These are phyloP conservation scores for Pythium utonaiense DNA, from an alignment of 352 stramenopile genomes.

Conservation along the genomic window DNA sequence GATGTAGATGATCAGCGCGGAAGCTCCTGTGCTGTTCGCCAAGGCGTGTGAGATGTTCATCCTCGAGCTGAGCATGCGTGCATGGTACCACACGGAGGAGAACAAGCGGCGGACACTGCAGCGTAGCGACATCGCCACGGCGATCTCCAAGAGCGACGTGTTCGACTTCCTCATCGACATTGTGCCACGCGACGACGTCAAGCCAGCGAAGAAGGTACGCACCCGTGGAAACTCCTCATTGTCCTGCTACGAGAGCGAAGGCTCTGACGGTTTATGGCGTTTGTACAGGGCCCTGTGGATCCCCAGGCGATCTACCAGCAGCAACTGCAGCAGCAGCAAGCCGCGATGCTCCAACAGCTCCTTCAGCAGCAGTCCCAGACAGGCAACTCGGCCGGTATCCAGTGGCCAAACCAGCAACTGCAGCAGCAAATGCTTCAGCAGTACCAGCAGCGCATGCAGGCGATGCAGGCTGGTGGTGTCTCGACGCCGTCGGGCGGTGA, in stretches of 20 bases:
- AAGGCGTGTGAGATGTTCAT: conserved; percentile 96
- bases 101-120: conserved; percentile 92
- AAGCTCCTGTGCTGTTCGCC: conserved; percentile 90
- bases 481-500: conserved; percentile 50
- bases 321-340: conserved; percentile 85
- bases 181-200: conserved; percentile 86
- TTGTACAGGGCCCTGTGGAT: conserved; percentile 50
- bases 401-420: conserved; percentile 77
- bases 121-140: conserved; percentile 87
- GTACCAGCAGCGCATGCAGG: conserved; percentile 83
- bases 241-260: no score
- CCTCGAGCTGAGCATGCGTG: conserved; percentile 84
- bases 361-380: conserved; percentile 78
- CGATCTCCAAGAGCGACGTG: conserved; percentile 89
- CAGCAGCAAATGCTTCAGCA: conserved; percentile 89
- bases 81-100: conserved; percentile 90
- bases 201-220: conserved; percentile 78
- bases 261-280: not conserved
- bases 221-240: not conserved
- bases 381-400: conserved; percentile 39
- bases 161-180: conserved; percentile 93
- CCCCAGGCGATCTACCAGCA: conserved; percentile 83
- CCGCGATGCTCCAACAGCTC: conserved; percentile 85
- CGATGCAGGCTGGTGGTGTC: conserved; percentile 43
- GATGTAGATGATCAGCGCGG: conserved; percentile 89